Base-by-base conservation (phyloP, 2,329 filamentous ascomycete genomes). In the Teratosphaeria nubilosa region DNA sequence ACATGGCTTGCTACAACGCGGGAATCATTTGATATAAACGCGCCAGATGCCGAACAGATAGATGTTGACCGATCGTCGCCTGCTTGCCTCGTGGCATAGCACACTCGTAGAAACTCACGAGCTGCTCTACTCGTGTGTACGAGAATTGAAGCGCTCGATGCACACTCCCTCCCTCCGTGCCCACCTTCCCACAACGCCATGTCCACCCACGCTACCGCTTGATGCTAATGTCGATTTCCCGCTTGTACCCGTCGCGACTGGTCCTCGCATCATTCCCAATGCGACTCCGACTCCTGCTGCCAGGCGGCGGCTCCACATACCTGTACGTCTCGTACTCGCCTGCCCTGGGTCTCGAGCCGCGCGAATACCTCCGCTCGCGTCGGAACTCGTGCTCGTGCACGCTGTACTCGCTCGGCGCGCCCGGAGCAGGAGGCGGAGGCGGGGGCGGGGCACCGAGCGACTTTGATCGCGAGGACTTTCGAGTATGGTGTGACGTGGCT, bases 301-400 rank as follows among this genome's bases (percentile, higher is more conserved):
- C 59, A 25, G 57, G 45, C 55, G 56, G 62, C 27, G 64, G 67
- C 63, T 78, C 74, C 6, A 79, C 73, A 62, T 79, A 78, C 50
- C 76, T 68, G 61, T 74, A 78, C 41, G 74, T 75, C 61, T 78
- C 76, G 62, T 77, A 78, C 22, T 73, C 70, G 25, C 70, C 69
- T 50, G 41, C 20, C 11, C 34, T 14, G 2, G 50, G 50, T 20
- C 63, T 60, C 16, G 62, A 62, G 16, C 64, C 62, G 10, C 34
- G 10, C n/a, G 65, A 64, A 51, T 68, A 68, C 34, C 64, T 64
- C 63, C 65, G 62, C 64, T 75, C 72, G n/a, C 75, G 68, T 55
- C 75, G 59, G 14, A 74, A 70, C 63, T 78, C 76, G 52, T 71
- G 68, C 62, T 78, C 76, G 45, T 70, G 72, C 52, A 76, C 65